These are phyloP conservation scores for Colletotrichum filicis DNA, from an alignment of 2,329 filamentous ascomycete genomes.

Conservation along the genomic window DNA sequence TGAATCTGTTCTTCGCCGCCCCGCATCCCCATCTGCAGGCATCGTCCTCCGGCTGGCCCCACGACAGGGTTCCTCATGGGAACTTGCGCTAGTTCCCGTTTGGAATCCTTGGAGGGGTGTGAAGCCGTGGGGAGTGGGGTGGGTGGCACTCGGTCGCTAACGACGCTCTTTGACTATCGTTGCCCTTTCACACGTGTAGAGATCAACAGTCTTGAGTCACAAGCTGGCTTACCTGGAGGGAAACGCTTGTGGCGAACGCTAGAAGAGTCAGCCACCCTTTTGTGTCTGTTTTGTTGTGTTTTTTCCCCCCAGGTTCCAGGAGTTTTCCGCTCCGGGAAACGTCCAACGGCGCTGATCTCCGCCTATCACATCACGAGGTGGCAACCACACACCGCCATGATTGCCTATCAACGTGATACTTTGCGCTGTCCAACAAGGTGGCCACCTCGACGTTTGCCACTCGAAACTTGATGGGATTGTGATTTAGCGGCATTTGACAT, in stretches of 20 bases:
- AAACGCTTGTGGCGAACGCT: background rate
- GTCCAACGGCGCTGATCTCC: background rate
- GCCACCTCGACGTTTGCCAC: constrained; percentile 9
- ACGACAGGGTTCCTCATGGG: constrained; percentile 30
- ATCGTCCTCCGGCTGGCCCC: constrained; percentile 26
- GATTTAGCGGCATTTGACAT: background rate
- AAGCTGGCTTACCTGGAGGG: background rate
- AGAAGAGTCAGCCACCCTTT: background rate
- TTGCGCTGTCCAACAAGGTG: background rate
- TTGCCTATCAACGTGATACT: background rate
- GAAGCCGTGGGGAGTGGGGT: constrained; percentile 31
- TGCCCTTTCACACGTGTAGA: constrained; percentile 23
- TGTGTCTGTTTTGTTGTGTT: background rate
- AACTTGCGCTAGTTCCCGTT: constrained; percentile 36
- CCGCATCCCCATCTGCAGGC: constrained; percentile 35
- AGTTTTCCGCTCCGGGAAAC: background rate
- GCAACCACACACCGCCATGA: background rate
- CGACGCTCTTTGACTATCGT: constrained; percentile 22
- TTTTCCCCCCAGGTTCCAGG: background rate
- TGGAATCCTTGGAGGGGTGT: constrained; percentile 31
- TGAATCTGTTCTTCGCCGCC: constrained; percentile 27
- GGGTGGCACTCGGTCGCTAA: constrained; percentile 20
- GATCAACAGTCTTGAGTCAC: constrained; percentile 6
- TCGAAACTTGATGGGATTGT: background rate
- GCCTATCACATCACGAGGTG: background rate